phyloP scores from a whole-genome alignment of 2,329 filamentous ascomycete genomes.

The Falciphora oryzae region DNA sequence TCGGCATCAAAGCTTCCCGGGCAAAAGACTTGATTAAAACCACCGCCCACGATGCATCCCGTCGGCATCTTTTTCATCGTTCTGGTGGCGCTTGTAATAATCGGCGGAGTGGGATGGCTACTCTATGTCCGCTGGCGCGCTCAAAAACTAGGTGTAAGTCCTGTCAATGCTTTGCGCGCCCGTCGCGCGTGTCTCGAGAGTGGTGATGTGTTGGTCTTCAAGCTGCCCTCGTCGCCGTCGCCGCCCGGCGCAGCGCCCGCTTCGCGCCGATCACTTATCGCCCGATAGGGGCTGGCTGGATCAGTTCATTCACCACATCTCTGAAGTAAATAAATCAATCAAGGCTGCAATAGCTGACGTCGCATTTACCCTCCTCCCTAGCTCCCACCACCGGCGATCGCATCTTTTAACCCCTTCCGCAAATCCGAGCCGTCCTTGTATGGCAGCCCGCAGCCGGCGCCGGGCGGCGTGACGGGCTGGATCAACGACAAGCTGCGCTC shows the following conservation, averaged over 20 bases:
- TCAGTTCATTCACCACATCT: no score
- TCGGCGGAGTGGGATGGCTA: conserved; percentile 58
- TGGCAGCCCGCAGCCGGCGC: conserved; percentile 42
- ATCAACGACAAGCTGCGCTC: conserved; percentile 59
- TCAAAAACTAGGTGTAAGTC: conserved; percentile 60
- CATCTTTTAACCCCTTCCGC: conserved; percentile 49
- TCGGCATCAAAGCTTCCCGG: background rate
- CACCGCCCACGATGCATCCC: conserved; percentile 40
- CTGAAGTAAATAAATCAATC: background rate
- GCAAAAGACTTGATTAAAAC: background rate
- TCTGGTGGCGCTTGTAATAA: conserved; percentile 55
- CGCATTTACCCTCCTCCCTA: conserved; percentile 7
- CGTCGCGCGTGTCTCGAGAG: background rate
- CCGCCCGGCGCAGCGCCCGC: no score
- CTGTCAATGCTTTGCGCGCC: background rate
- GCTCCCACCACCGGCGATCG: conserved; percentile 13
- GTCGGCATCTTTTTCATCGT: conserved; percentile 68
- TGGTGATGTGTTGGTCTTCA: background rate
- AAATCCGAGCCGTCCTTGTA: conserved; percentile 38
- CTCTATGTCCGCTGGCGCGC: conserved; percentile 68
- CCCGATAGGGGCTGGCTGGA: no score
- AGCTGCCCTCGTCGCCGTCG: background rate
- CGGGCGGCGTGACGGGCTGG: conserved; percentile 66
- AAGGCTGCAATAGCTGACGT: background rate
- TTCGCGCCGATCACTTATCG: background rate